Base-by-base conservation (phyloP, 1,139 yeast genomes). In the Trichomonascaceae sp. region DNA sequence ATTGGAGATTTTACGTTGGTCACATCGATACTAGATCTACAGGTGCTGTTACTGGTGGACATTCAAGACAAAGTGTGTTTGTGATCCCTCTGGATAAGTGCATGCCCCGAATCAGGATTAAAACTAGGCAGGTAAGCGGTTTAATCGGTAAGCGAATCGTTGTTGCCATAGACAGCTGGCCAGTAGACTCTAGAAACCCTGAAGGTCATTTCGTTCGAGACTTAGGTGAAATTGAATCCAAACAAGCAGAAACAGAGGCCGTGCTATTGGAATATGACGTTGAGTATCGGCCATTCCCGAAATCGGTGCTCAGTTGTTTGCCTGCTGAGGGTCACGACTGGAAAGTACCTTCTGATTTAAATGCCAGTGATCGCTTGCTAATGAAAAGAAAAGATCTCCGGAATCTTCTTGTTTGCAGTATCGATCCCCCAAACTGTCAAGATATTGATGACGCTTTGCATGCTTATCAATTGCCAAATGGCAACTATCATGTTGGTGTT, bases 371-470 rank as follows among this genome's bases (percentile, higher is more conserved):
- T 49, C 73, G 70, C 2, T 60, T 57, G 45, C 61, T 68, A 39
- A 64, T 60, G 46, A 61, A 74, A 36, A 82, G 99, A 69, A 80
- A 75, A 54, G 99, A 95, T 70, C 76, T 91, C 58, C 81, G 99
- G 66, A 95, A 93, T 63, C 82, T 89, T 63, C 75, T 89, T 49
- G 90, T 95, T 45, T 95, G 99, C 70, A 87, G 96, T 43, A 95
- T 95, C 61, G 99, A 95, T 77, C 99, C 99, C 13, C 97, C 97
- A 1, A 85, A 87, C 47, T 93, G 99, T 82, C 98, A 91, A 61
- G 99, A 95, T 80, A 95, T 95, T 63, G 99, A 95, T 75, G 99
- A 95, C 74, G 99, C 99, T 1, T 75, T 95, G 54, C 99, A 95
- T 68, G 98, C 99, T 0, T 76, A 79, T 60, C 68, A 70, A 54